Evolutionary conservation across 1,284 basidiomycete species (phyloP), one percentile per base, ranked within the genome.

Genomic region (Cerrena zonata): DNA sequence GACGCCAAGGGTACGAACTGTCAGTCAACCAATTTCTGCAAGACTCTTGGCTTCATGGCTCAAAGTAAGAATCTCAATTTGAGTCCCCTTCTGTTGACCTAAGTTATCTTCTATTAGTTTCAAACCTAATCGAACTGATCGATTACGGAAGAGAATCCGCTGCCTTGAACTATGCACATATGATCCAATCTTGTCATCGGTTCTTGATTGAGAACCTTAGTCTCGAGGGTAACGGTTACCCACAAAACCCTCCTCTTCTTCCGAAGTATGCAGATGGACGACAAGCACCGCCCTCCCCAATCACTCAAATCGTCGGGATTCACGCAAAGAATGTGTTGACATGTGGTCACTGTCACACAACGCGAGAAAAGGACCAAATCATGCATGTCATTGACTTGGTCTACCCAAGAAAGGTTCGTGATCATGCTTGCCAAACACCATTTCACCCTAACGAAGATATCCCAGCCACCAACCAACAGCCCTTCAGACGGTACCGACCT

Each of bases 1-100:
- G 94, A 98, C 62, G 96, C 95, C 0, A 78, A 77, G 46, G 96
- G 95, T 1, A 91, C 82, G 18, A 98, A 99, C 61, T 98, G 95
- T 63, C 96, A 98, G 66, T 86, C 94, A 4, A 93, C 87, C 65
- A 99, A 99, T 68, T 97, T 98, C 61, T 94, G 94, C 63, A 88
- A 93, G 65, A 90, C 94, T 0, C 89, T 98, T 44, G 87, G 89
- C 15, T 83, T 86, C 4, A 66, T 85, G 22, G 80, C 80, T 13
- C 90, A 94, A 69, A 81, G 91, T 91, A 61, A 38, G 71, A 56
- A 10, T 36, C 53, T 18, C 19, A 27, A 10, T 4, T 39, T 4
- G 21, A 18, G 37, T 18, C 4, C 37, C 15, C 23, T 3, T 41
- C n/a, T n/a, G n/a, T n/a, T n/a, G 23, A 39, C 15, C 56, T 61